phyloP scores from a whole-genome alignment of 768 basidiomycete species.

The Suillus alpinus region DNA sequence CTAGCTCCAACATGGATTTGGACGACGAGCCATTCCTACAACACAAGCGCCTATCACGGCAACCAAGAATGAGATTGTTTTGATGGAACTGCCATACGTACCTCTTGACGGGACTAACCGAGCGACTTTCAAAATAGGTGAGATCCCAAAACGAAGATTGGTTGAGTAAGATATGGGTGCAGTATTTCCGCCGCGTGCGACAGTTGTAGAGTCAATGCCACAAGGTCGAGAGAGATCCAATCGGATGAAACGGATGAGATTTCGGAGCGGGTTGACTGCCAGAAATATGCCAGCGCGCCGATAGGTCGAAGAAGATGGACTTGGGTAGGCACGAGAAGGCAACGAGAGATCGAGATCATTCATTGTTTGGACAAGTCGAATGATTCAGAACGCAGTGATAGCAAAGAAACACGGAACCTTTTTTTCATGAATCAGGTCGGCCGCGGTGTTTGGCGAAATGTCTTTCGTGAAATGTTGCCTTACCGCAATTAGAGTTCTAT shows the following conservation, averaged over 20 bases:
- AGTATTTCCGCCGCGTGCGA: slow-evolving; percentile 34
- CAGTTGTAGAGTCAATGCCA: slow-evolving; percentile 29
- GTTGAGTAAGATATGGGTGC: slow-evolving; percentile 25
- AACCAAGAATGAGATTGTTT: slow-evolving; percentile 13
- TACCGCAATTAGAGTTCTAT: slow-evolving; percentile 29
- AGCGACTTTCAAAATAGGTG: slow-evolving; percentile 29
- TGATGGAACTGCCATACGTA: slow-evolving; percentile 30
- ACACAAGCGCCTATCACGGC: slow-evolving; percentile 16
- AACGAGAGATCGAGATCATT: slow-evolving; percentile 25
- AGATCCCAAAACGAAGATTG: slow-evolving; percentile 49
- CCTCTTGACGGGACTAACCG: slow-evolving; percentile 32
- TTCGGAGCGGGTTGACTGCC: slow-evolving; percentile 44
- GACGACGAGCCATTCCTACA: slow-evolving; percentile 6
- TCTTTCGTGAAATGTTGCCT: slow-evolving; percentile 15
- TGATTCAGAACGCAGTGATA: slow-evolving; percentile 26
- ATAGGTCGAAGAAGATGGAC: slow-evolving; percentile 34
- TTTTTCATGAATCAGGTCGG: slow-evolving; percentile 25
- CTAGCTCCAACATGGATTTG: not conserved
- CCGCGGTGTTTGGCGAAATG: slow-evolving; percentile 28
- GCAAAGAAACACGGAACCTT: slow-evolving; percentile 25
- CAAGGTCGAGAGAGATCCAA: slow-evolving; percentile 42
- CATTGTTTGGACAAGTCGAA: slow-evolving; percentile 26
- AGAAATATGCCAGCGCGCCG: slow-evolving; percentile 38
- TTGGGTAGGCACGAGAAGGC: slow-evolving; percentile 28
- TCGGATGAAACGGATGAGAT: slow-evolving; percentile 41